Conservation (phyloP, 495 filamentous ascomycete species). For the Penicillium antarcticum region DNA sequence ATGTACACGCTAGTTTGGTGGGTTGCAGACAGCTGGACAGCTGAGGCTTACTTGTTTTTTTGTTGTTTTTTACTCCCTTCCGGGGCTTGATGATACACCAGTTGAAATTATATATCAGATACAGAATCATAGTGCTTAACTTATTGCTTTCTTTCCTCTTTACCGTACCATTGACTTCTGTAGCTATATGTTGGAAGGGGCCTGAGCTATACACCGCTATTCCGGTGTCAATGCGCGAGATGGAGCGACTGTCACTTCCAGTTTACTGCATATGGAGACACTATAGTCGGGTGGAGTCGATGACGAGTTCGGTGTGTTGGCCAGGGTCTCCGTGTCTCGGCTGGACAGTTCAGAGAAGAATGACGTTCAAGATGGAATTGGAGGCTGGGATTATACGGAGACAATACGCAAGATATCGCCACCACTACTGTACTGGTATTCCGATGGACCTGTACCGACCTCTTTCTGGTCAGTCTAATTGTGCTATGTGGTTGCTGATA, state of each 20-base stretch:
- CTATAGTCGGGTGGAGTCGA: slow-evolving; percentile 1
- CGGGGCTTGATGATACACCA: slow-evolving; percentile 29
- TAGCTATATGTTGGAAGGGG: neutral
- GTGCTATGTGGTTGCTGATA: no score
- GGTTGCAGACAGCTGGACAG: neutral
- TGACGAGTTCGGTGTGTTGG: neutral
- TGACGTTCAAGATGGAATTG: no score
- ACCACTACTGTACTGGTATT: no score
- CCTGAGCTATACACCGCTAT: slow-evolving; percentile 17
- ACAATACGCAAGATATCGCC: no score
- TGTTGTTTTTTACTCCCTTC: slow-evolving; percentile 6
- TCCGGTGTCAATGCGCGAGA: slow-evolving; percentile 8
- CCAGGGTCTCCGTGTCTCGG: no score
- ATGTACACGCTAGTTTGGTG: neutral
- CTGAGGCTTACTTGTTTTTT: slow-evolving; percentile 1
- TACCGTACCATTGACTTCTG: neutral
- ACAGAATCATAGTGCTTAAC: slow-evolving; percentile 20
- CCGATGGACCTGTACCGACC: no score
- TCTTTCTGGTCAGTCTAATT: no score
- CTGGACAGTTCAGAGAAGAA: no score
- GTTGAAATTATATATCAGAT: slow-evolving; percentile 27
- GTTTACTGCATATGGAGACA: neutral
- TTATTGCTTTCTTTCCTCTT: slow-evolving; percentile 3
- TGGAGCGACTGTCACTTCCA: neutral
- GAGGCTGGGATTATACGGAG: no score